Evolutionary conservation across 495 filamentous ascomycete genomes (phyloP).

Genomic region (Annulohypoxylon stygium): DNA sequence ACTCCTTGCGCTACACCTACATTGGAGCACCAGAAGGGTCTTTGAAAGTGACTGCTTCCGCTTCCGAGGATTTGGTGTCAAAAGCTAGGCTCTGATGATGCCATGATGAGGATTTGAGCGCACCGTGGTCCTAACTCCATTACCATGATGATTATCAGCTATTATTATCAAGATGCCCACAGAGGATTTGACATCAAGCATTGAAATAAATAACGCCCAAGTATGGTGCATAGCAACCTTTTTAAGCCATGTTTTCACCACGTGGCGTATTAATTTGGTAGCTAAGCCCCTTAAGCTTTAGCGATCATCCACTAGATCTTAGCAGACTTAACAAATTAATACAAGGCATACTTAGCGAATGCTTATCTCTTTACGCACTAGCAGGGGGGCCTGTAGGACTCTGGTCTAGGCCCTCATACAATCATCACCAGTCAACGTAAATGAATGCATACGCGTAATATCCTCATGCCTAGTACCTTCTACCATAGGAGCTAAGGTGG

Average conservation of each 20-base stretch:
- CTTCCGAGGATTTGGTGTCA: not conserved
- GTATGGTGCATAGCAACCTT: not conserved
- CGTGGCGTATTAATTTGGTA: too few species aligned
- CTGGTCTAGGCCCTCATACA: not conserved
- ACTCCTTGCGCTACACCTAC: constrained; percentile 49
- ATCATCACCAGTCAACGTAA: not conserved
- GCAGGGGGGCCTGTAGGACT: too few species aligned
- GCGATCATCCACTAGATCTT: too few species aligned
- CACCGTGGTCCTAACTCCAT: not conserved
- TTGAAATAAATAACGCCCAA: not conserved
- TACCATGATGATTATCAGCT: not conserved
- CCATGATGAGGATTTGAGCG: not conserved
- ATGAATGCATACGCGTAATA: not conserved
- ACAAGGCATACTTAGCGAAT: too few species aligned
- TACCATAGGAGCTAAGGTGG: not conserved
- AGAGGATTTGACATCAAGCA: not conserved
- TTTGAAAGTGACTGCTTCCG: constrained; percentile 8
- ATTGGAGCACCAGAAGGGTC: constrained; percentile 47
- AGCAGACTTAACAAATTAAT: too few species aligned
- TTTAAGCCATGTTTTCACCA: not conserved
- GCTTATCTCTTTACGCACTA: too few species aligned
- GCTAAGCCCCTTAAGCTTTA: too few species aligned
- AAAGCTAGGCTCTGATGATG: constrained; percentile 4
- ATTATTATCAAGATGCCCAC: not conserved
- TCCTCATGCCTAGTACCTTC: not conserved